phyloP scores from a whole-genome alignment of 2,329 filamentous ascomycete species.

The Ophiostoma montium region DNA sequence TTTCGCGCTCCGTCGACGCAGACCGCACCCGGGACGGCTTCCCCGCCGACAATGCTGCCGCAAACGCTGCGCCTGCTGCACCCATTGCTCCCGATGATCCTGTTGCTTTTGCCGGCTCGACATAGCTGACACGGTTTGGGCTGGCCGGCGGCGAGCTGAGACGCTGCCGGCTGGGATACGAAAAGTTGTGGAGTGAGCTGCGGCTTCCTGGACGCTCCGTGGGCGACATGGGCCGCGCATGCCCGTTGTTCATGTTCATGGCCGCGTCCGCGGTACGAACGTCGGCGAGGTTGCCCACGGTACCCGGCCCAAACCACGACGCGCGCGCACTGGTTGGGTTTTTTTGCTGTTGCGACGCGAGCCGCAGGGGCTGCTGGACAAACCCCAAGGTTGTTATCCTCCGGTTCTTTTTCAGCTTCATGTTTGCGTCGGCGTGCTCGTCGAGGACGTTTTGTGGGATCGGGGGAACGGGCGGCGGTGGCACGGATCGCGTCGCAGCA shows the following conservation, averaged over 20 bases:
- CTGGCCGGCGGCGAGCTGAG: conserved; percentile 25
- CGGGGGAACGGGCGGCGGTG: conserved; percentile 52
- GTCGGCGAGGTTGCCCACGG: conserved; percentile 28
- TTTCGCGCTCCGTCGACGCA: conserved; percentile 5
- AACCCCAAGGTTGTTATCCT: conserved; percentile 2
- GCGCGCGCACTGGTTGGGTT: conserved; percentile 19
- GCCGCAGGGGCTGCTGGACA: conserved; percentile 26
- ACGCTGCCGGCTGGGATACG: conserved; percentile 35
- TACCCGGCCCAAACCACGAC: conserved; percentile 36
- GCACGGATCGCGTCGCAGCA: conserved; percentile 28
- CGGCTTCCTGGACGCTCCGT: conserved; percentile 29
- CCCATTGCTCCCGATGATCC: not conserved
- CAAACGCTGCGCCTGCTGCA: not conserved
- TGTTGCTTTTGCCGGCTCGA: too few relatives aligned
- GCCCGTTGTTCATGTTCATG: conserved; percentile 16
- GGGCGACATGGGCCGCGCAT: conserved; percentile 13
- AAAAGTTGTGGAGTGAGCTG: conserved; percentile 41
- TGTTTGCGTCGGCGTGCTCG: not conserved
- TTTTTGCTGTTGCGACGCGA: conserved; percentile 36
- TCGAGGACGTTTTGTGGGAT: conserved; percentile 40
- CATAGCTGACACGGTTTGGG: not conserved
- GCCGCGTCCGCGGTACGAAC: conserved; percentile 31
- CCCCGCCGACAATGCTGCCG: conserved; percentile 1
- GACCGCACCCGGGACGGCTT: not conserved
- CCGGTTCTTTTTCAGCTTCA: not conserved